Percentiles rank a stretch among this genome's conserved stretches.
phyloP scores from a whole-genome alignment of 2,329 filamentous ascomycete genomes.

The Claviceps lovelessii region DNA sequence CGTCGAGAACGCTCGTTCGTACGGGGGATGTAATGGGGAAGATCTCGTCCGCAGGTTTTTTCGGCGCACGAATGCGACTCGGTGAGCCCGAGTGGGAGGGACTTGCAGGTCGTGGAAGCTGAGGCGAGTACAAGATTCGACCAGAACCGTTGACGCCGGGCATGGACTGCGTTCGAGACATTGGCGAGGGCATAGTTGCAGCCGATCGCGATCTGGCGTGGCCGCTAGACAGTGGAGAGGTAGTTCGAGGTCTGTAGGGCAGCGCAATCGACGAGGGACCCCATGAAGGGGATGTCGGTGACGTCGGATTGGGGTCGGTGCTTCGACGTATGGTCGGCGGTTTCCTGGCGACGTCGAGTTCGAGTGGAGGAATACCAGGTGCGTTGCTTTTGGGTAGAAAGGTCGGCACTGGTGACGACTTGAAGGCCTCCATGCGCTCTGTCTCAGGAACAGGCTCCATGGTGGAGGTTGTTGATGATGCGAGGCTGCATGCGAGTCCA shows the following conservation, averaged over 20 bases:
- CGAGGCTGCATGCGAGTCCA: not conserved
- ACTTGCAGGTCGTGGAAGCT: constrained; percentile 35
- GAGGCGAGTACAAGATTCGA: constrained; percentile 40
- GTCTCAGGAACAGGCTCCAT: constrained; percentile 59
- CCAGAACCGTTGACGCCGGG: constrained; percentile 47
- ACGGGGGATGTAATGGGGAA: constrained; percentile 43
- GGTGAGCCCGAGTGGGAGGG: constrained; percentile 34
- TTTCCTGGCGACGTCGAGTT: constrained; percentile 33
- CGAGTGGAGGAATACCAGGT: constrained; percentile 21
- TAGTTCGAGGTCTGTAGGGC: constrained; percentile 47
- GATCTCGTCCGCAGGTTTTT: constrained; percentile 44
- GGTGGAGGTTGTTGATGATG: constrained; percentile 7
- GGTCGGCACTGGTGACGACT: constrained; percentile 39
- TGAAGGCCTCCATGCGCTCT: constrained; percentile 53
- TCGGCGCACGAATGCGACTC: constrained; percentile 34
- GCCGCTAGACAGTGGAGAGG: constrained; percentile 43
- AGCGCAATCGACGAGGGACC: constrained; percentile 26
- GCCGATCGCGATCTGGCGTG: constrained; percentile 46
- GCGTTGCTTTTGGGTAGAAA: constrained; percentile 27
- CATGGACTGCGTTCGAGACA: constrained; percentile 51
- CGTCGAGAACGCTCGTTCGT: constrained; percentile 40
- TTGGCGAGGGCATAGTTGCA: constrained; percentile 38
- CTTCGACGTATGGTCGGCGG: constrained; percentile 41
- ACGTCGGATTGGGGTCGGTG: constrained; percentile 41
- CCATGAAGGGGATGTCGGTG: constrained; percentile 38